Evolutionary conservation across 306 rosid species (phyloP).

Genomic region (Hippophae gyantsensis): DNA sequence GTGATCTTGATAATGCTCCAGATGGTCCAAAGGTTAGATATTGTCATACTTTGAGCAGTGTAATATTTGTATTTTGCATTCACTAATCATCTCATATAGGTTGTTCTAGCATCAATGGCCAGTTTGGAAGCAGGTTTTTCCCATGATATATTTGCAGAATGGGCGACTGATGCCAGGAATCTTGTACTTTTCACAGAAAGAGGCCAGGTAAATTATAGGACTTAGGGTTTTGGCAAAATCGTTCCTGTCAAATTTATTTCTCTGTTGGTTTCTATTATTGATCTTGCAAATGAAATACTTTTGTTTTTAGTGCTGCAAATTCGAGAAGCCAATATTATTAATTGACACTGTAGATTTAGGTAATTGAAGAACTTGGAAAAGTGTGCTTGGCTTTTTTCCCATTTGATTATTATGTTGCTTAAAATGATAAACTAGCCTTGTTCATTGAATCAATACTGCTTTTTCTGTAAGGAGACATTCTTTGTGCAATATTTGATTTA

Average conservation of each 20-base stretch:
- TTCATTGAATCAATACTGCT: too few species aligned
- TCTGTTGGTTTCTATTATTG: conserved; percentile 8
- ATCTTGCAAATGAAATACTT: neutral
- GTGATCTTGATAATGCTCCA: conserved; percentile 84
- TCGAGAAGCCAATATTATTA: too few species aligned
- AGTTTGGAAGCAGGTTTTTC: conserved; percentile 98
- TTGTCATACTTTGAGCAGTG: conserved; percentile 8
- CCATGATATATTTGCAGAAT: conserved; percentile 88
- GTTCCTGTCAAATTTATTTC: conserved; percentile 6
- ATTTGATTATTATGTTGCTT: too few species aligned
- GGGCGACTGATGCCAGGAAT: conserved; percentile 73
- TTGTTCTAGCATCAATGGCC: conserved; percentile 95
- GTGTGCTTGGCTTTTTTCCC: too few species aligned
- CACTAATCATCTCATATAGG: conserved; percentile 37
- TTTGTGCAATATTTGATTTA: too few species aligned
- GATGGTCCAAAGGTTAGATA: conserved; percentile 83
- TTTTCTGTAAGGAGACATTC: too few species aligned
- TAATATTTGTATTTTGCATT: conserved; percentile 13
- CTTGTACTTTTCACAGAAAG: conserved; percentile 85
- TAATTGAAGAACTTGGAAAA: too few species aligned
- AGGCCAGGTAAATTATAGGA: conserved; percentile 66
- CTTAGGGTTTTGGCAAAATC: conserved; percentile 6
- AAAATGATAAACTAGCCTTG: too few species aligned
- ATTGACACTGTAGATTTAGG: too few species aligned
- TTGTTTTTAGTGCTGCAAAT: too few species aligned